Conservation (phyloP, 495 filamentous ascomycete species). For the Penicillium paradoxum region DNA sequence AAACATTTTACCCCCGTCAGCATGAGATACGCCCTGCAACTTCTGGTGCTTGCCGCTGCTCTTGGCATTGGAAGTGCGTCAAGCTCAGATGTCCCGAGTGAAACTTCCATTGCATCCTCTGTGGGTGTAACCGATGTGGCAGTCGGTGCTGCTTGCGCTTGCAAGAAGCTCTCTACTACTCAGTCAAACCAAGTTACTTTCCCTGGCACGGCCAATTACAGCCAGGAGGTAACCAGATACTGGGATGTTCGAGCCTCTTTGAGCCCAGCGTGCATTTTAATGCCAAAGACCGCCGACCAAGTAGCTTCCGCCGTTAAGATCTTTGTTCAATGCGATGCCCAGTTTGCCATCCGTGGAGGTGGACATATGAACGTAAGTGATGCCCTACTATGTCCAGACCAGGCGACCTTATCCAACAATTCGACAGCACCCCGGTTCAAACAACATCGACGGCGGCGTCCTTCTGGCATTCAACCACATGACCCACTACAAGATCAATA, state of each 20-base stretch:
- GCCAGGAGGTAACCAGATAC: constrained; percentile 11
- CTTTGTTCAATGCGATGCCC: constrained; percentile 19
- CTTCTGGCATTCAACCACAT: constrained; percentile 16
- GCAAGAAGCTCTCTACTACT: no score
- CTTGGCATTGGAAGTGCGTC: no score
- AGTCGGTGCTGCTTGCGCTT: no score
- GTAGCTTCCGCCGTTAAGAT: constrained; percentile 20
- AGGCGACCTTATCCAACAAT: neutral
- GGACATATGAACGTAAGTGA: constrained; percentile 30
- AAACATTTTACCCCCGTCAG: no score
- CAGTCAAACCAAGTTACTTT: neutral
- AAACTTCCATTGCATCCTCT: no score
- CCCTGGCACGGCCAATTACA: constrained; percentile 13
- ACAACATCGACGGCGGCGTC: constrained; percentile 27
- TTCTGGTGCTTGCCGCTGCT: no score
- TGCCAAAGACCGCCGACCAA: constrained; percentile 20
- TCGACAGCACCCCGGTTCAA: constrained; percentile 21
- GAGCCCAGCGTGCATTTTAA: constrained; percentile 29
- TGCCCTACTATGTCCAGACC: neutral
- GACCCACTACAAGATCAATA: constrained; percentile 11
- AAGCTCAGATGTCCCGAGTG: no score
- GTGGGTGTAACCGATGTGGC: no score
- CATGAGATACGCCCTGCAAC: no score
- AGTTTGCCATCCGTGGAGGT: constrained; percentile 33
- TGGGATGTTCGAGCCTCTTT: constrained; percentile 27